Evolutionary conservation across 768 basidiomycete genomes (phyloP).

Genomic region (Suillus clintonianus): DNA sequence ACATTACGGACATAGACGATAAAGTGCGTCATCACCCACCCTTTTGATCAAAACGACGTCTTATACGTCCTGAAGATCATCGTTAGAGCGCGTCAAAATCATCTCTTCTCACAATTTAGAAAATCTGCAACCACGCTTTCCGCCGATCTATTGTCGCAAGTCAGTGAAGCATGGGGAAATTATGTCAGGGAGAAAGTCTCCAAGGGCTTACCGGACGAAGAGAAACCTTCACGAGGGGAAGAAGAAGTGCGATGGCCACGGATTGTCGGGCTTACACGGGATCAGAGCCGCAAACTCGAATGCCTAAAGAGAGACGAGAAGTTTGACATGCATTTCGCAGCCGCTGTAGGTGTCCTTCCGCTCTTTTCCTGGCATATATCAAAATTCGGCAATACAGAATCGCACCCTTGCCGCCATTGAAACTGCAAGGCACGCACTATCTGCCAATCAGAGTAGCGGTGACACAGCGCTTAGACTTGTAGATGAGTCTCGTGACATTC

Average conservation of each 20-base stretch:
- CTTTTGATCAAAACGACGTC: neutral
- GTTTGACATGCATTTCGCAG: slow-evolving; percentile 84
- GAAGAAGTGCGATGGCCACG: slow-evolving; percentile 58
- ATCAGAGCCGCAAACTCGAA: slow-evolving; percentile 67
- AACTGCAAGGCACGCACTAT: slow-evolving; percentile 46
- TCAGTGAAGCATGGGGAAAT: slow-evolving; percentile 63
- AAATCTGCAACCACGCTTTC: slow-evolving; percentile 56
- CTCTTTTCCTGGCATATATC: slow-evolving; percentile 11
- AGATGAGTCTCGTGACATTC: slow-evolving; percentile 73
- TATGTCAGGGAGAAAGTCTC: slow-evolving; percentile 66
- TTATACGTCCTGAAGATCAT: slow-evolving; percentile 72
- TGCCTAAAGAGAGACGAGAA: slow-evolving; percentile 84
- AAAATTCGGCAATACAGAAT: slow-evolving; percentile 37
- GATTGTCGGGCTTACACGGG: slow-evolving; percentile 49
- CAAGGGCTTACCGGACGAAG: slow-evolving; percentile 58
- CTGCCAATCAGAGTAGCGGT: slow-evolving; percentile 39
- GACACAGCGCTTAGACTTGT: slow-evolving; percentile 61
- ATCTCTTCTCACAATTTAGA: slow-evolving; percentile 66
- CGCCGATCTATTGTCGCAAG: slow-evolving; percentile 53
- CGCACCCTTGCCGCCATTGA: slow-evolving; percentile 55
- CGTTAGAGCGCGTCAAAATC: slow-evolving; percentile 79
- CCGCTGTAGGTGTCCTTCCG: slow-evolving; percentile 58
- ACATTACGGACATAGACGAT: slow-evolving; percentile 99
- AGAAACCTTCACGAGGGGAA: slow-evolving; percentile 48
- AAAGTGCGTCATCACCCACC: slow-evolving; percentile 59